A percentile compares a stretch with the other conserved stretches of the same genome.
These are phyloP conservation scores for Penicillium goetzii DNA, from an alignment of 495 filamentous ascomycete genomes.

Conservation along the genomic window DNA sequence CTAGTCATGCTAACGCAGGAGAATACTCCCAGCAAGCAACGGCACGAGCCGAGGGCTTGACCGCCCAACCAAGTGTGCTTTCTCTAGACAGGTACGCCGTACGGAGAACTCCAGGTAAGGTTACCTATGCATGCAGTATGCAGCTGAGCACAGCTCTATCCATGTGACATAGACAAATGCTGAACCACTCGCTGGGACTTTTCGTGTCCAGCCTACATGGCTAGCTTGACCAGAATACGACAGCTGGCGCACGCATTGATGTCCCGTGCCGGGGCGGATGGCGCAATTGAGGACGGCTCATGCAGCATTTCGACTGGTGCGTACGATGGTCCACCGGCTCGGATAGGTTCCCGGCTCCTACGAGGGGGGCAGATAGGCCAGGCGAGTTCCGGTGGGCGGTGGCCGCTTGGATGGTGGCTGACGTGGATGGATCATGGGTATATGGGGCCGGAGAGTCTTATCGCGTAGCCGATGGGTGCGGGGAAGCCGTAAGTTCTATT, in stretches of 20 bases:
- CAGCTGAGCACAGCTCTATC: neutral
- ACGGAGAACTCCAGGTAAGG: slow-evolving; percentile 3
- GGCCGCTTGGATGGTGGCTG: neutral
- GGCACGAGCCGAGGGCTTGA: slow-evolving; percentile 27
- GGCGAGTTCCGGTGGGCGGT: neutral
- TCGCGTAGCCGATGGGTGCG: slow-evolving; percentile 26
- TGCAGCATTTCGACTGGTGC: neutral
- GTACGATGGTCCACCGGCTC: neutral
- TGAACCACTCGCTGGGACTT: neutral
- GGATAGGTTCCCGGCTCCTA: neutral
- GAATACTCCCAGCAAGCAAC: slow-evolving; percentile 7
- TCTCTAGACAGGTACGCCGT: neutral
- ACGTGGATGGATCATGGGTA: neutral
- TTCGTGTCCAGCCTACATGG: neutral
- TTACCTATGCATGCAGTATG: slow-evolving; percentile 6
- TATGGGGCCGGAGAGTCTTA: slow-evolving; percentile 17
- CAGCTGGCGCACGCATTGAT: neutral
- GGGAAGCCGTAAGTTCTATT: slow-evolving; percentile 17
- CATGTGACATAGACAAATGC: neutral
- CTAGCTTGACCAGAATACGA: neutral
- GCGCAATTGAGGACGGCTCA: slow-evolving; percentile 14
- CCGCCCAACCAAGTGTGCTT: slow-evolving; percentile 14
- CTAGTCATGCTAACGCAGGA: slow-evolving; percentile 5
- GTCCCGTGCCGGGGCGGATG: slow-evolving; percentile 5
- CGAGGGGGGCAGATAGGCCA: neutral